phyloP scores from a whole-genome alignment of 1,284 basidiomycete genomes.

The Apiotrichum gamsii region DNA sequence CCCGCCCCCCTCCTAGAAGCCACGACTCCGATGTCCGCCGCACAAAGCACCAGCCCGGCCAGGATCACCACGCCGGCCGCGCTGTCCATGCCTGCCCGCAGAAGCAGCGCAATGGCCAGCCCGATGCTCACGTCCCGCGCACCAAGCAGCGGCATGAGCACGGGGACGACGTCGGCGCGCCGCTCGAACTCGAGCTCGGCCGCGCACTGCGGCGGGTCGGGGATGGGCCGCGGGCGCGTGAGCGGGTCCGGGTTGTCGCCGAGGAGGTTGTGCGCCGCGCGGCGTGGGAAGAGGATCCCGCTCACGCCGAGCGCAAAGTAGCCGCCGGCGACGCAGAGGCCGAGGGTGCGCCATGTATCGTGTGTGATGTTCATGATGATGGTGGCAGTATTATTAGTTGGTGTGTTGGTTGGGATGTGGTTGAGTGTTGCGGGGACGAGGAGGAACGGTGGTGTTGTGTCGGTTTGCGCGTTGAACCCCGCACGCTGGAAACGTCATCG shows the following conservation, averaged over 20 bases:
- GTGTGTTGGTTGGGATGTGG: no score
- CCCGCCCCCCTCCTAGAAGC: no score
- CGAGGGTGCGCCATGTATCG: background rate
- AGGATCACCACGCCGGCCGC: background rate
- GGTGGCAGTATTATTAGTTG: no score
- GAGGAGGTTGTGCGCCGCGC: background rate
- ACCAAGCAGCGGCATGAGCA: background rate
- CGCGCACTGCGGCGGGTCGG: background rate
- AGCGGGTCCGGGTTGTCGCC: no score
- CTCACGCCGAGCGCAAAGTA: background rate
- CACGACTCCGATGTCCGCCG: background rate
- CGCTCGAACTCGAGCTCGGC: no score
- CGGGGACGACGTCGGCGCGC: background rate
- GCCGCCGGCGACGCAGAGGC: background rate
- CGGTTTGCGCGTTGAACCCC: no score
- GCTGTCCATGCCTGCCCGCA: background rate
- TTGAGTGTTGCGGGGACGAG: no score
- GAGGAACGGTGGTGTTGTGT: no score
- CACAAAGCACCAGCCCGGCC: background rate
- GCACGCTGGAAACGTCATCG: no score
- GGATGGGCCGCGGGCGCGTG: background rate
- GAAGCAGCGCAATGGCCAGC: background rate
- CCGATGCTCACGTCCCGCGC: background rate
- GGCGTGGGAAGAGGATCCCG: background rate
- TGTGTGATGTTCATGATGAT: background rate